phyloP scores from a whole-genome alignment of 345 rosid species.

The Mangifera indica region DNA sequence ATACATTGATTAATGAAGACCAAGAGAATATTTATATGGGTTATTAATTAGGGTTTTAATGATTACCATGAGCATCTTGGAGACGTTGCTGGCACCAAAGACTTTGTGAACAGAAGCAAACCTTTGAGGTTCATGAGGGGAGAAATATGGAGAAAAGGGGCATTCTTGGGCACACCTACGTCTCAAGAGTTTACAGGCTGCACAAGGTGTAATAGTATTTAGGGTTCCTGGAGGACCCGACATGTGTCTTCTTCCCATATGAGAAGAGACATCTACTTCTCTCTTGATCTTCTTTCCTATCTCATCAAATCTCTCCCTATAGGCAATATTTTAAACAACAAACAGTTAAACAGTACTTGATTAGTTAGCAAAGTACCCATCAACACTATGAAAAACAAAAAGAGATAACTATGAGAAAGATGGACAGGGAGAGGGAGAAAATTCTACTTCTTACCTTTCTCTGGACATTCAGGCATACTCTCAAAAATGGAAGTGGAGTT shows the following conservation, averaged over 20 bases:
- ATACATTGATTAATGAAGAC: neutral
- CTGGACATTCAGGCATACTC: slow-evolving; percentile 98
- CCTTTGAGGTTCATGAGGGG: slow-evolving; percentile 93
- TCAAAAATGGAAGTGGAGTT: slow-evolving; percentile 25
- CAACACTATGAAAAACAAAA: no score
- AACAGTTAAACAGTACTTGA: no score
- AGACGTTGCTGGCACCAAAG: slow-evolving; percentile 97
- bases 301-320: slow-evolving; percentile 82
- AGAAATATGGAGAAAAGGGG: slow-evolving; percentile 93
- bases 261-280: slow-evolving; percentile 63
- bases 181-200: slow-evolving; percentile 91
- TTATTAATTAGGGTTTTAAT: neutral
- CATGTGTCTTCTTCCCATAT: slow-evolving; percentile 82
- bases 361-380: no score
- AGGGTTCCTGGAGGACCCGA: slow-evolving; percentile 73
- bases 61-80: slow-evolving; percentile 84
- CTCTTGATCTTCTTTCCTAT: slow-evolving; percentile 82
- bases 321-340: neutral
- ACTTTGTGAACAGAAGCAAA: slow-evolving; percentile 95
- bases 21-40: no score
- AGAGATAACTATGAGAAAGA: no score
- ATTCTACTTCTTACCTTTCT: slow-evolving; percentile 64
- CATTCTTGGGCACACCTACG: slow-evolving; percentile 96
- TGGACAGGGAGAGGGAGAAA: neutral
- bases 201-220: slow-evolving; percentile 92